Evolutionary conservation across 83 land plant genomes (phyloP).

Genomic region (Picea mariana): DNA sequence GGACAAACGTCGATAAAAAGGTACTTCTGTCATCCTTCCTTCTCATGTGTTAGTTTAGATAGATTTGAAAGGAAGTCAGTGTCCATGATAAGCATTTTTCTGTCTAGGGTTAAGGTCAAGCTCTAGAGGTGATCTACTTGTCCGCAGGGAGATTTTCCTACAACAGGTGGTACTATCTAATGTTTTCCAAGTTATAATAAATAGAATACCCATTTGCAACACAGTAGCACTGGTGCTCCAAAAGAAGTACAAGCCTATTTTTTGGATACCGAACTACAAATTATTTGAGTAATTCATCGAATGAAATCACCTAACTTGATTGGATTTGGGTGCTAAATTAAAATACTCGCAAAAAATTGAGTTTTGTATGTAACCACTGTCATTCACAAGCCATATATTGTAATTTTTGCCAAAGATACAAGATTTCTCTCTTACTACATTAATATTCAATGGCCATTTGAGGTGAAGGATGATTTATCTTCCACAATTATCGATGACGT

Average conservation of each 20-base stretch:
- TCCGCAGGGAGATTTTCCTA: no score
- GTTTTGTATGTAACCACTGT: background rate
- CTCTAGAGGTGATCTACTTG: no score
- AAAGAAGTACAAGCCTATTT: background rate
- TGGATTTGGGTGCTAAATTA: background rate
- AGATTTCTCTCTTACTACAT: background rate
- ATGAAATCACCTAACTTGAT: background rate
- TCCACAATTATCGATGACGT: background rate
- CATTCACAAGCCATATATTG: background rate
- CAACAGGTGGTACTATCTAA: no score
- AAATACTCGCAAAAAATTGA: background rate
- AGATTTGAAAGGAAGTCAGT: no score
- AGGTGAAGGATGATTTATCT: background rate
- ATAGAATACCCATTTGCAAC: background rate
- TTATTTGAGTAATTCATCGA: background rate
- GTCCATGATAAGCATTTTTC: no score
- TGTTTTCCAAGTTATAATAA: background rate
- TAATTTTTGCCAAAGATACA: background rate
- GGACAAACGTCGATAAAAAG: no score
- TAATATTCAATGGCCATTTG: background rate
- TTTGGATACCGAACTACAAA: background rate
- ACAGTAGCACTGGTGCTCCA: background rate
- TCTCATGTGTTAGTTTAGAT: no score
- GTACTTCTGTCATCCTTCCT: no score
- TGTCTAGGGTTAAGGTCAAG: no score